Evolutionary conservation across 805 yeast species (phyloP), one percentile per base, ranked within the genome.

Genomic region (Wickerhamomyces canadensis): DNA sequence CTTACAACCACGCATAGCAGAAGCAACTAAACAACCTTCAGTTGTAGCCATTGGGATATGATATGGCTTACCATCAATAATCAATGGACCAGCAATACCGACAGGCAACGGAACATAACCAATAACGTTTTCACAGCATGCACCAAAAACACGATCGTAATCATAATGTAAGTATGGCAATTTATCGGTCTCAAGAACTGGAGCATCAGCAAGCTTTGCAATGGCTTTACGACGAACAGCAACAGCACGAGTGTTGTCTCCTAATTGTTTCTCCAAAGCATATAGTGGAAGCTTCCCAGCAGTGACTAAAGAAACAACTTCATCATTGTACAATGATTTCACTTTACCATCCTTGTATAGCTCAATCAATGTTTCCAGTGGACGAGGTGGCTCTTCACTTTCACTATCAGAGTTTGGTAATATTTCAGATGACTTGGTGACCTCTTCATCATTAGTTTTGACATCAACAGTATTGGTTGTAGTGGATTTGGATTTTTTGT

Each of bases 21-120:
- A 88, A 4, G 99, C 99, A 48, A 93, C 97, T 41, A 93, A 72
- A 65, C 98, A 94, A 36, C 99, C 99, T 67, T 93, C 99, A 25
- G 98, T 93, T 14, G 99, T 93, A 19, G 99, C 99, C 95, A 93
- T 87, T 27, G 99, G 99, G 49, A 93, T 80, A 62, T 88, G 95
- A 60, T 74, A 83, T 33, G 94, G 79, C 47, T 73, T 78, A 35
- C 91, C 94, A 61, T 93, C 98, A 53, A 93, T 85, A 38, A 86
- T 70, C 59, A 93, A 64, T 9, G 99, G 99, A 37, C 99, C 99
- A 19, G 97, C 97, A 57, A 93, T 81, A 61, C 99, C 99, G 38
- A 93, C 87, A 6, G 99, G 99, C 30, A 93, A 61, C 19, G 98
- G 99, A 80, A 91, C 77, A 58, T 72, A 93, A 22, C 99, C 99